Conservation (phyloP, 306 rosid species). For the barrel medic (Medicago truncatula) region DNA sequence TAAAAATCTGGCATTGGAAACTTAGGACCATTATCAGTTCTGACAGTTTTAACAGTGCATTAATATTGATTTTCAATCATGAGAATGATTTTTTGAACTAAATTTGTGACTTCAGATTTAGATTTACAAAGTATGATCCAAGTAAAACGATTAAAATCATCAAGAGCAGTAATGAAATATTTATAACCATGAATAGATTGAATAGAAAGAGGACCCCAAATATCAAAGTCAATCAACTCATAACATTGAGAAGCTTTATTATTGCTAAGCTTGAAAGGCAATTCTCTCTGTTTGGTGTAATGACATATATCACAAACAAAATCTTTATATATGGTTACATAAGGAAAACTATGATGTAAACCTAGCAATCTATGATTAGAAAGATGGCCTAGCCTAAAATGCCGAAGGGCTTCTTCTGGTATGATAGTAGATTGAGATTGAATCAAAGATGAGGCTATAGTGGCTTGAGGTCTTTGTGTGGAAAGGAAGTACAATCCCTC, state of each 20-base stretch:
- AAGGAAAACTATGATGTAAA: background rate
- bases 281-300: background rate
- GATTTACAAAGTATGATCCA: background rate
- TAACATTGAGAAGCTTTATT: background rate
- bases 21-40: too few relatives aligned
- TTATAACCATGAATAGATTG: background rate
- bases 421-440: background rate
- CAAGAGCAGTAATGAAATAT: too few relatives aligned
- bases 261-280: background rate
- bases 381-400: background rate
- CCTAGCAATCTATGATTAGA: background rate
- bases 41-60: background rate
- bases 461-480: background rate
- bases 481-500: background rate
- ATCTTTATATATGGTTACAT: too few relatives aligned
- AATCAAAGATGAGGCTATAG: background rate
- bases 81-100: background rate
- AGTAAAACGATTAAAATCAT: background rate
- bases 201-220: background rate
- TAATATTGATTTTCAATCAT: background rate
- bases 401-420: background rate
- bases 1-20: too few relatives aligned
- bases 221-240: background rate
- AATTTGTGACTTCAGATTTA: background rate
- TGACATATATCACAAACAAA: background rate